Base-by-base conservation (phyloP, 78 protist genomes). In the Isochrysis galbana region DNA sequence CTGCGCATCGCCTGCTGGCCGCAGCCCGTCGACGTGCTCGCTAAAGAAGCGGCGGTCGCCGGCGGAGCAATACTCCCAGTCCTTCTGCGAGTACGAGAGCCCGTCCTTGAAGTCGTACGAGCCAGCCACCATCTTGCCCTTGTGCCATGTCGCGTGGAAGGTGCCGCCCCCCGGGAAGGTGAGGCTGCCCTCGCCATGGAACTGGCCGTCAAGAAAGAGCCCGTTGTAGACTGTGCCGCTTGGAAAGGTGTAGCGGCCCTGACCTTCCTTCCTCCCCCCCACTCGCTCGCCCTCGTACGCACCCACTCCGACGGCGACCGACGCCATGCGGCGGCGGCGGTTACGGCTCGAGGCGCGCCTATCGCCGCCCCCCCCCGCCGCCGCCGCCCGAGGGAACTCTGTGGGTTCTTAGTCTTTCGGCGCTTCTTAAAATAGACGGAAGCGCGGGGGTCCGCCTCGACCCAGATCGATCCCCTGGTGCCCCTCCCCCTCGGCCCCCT, bases 111-210 rank as follows among this genome's bases (percentile, higher is more conserved):
- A 84, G n/a, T 32, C 42, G 61, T 84, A 84, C 29, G 21, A 10
- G 5, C 89, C 89, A 2, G 3, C 1, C 32, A 48, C 61, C 23
- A 32, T 61, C 55, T 4, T 5, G 10, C 89, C 89, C 7, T 46
- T 26, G 29, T 32, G 69, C 89, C 89, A 84, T 4, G 4, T 46
- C 32, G 89, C 89, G 10, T 32, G 38, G 67, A 46, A 84, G 7
- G 42, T 84, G 67, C 89, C 67, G 2, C 55, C 61, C 5, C 23
- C 89, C 5, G 89, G 55, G 25, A 84, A 84, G 25, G 26, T n/a
- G 55, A 84, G 51, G 32, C 69, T 84, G 39, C 89, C 89, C 47
- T 84, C 72, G 38, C 89, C 89, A 46, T 84, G 89, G 67, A 84
- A 84, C 89, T 69, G 39, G 19, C 77, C 77, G 77, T 69, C 77